phyloP scores from a whole-genome alignment of 345 rosid species.

The Eucalyptus pauciflora region DNA sequence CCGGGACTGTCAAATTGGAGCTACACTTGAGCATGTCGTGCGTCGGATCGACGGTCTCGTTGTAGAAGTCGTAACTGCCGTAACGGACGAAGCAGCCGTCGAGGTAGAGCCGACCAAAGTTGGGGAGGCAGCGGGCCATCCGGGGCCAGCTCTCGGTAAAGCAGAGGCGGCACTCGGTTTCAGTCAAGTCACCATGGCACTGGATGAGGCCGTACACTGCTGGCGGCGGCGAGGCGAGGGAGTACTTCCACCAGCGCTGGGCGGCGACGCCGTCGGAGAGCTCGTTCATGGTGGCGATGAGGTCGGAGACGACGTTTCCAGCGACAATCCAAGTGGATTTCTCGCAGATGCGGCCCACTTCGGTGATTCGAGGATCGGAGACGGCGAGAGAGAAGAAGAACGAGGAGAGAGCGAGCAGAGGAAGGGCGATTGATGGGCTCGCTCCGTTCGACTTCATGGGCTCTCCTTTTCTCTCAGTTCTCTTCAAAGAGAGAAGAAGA shows the following conservation, averaged over 20 bases:
- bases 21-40: slow-evolving; percentile 14
- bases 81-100: slow-evolving; percentile 62
- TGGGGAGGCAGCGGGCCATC: slow-evolving; percentile 12
- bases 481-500: background rate
- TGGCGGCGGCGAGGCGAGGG: slow-evolving; percentile 1
- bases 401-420: background rate
- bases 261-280: background rate
- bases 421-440: background rate
- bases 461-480: background rate
- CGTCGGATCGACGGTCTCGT: slow-evolving; percentile 20
- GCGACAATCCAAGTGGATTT: background rate
- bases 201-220: slow-evolving; percentile 16
- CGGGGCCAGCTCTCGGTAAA: slow-evolving; percentile 6
- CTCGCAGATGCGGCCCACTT: background rate
- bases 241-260: background rate
- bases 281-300: background rate
- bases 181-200: slow-evolving; percentile 32
- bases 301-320: background rate
- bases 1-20: background rate
- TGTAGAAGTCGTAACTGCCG: slow-evolving; percentile 30
- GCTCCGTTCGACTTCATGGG: background rate
- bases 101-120: slow-evolving; percentile 35
- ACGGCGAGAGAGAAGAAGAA: background rate
- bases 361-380: background rate
- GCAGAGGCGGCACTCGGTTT: slow-evolving; percentile 26